Conservation (phyloP, 768 basidiomycete genomes). For the Tricholoma bakamatsutake region DNA sequence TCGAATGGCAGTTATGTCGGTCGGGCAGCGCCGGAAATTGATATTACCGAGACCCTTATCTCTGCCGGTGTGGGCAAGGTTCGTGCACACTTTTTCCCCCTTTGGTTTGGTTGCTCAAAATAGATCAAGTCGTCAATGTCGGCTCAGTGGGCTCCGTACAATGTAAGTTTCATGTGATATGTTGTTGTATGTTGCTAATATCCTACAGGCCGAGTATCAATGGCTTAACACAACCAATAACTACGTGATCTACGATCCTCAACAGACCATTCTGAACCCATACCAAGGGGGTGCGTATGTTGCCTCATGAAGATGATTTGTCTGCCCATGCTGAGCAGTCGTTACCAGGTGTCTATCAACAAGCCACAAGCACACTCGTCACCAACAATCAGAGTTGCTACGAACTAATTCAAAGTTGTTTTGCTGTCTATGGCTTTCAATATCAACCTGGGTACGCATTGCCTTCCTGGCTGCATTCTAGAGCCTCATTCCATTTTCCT, state of each 20-base stretch:
- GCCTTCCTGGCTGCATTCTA: slow-evolving; percentile 15
- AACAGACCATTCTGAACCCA: slow-evolving; percentile 42
- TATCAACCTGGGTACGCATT: slow-evolving; percentile 42
- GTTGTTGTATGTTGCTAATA: slow-evolving; percentile 17
- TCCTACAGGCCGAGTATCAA: slow-evolving; percentile 49
- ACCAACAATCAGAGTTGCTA: slow-evolving; percentile 63
- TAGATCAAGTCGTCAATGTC: slow-evolving; percentile 40
- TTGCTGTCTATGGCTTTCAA: slow-evolving; percentile 39
- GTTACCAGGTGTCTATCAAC: slow-evolving; percentile 51
- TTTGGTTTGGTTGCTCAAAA: not conserved
- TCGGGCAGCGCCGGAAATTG: slow-evolving; percentile 66
- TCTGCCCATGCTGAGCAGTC: slow-evolving; percentile 16
- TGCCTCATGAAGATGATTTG: slow-evolving; percentile 29
- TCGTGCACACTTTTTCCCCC: not conserved
- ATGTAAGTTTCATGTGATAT: slow-evolving; percentile 39
- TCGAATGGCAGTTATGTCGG: slow-evolving; percentile 54
- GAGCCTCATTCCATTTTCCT: slow-evolving; percentile 14
- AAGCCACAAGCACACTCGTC: slow-evolving; percentile 66
- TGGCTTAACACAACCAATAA: slow-evolving; percentile 51
- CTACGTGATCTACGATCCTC: slow-evolving; percentile 41
- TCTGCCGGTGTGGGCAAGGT: slow-evolving; percentile 22
- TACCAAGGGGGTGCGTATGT: slow-evolving; percentile 60
- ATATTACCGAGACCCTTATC: slow-evolving; percentile 55
- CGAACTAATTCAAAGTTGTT: slow-evolving; percentile 30
- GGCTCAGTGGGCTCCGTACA: slow-evolving; percentile 56